Conservation (phyloP, 345 rosid species). For the Eucalyptus marginata region DNA sequence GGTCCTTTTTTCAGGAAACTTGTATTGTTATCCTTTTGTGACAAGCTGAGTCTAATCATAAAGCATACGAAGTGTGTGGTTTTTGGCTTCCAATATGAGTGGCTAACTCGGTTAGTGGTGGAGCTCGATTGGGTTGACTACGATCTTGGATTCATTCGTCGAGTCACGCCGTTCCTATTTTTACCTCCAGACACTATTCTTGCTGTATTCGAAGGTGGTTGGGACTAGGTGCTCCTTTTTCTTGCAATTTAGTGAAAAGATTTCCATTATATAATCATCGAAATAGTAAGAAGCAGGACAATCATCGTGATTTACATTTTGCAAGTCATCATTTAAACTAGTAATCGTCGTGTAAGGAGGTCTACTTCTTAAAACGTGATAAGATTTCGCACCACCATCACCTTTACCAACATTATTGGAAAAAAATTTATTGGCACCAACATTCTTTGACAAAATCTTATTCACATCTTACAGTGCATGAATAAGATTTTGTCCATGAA, state of each 20-base stretch:
- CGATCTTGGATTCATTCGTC: background rate
- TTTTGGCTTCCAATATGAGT: background rate
- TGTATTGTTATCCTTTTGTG: background rate
- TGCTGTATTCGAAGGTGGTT: background rate
- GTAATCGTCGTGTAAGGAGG: background rate
- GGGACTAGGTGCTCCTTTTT: background rate
- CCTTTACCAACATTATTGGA: background rate
- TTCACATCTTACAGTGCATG: background rate
- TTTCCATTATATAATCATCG: background rate
- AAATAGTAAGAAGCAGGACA: background rate
- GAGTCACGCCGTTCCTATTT: accelerated
- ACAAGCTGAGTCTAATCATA: background rate
- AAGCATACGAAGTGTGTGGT: background rate
- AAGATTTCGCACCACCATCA: background rate
- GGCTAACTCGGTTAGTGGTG: background rate
- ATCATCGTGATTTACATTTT: background rate
- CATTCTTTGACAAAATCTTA: background rate
- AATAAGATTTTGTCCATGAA: background rate
- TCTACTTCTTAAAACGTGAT: background rate
- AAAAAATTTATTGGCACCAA: accelerated
- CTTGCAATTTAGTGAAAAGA: background rate
- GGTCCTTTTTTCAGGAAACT: background rate
- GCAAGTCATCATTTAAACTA: background rate
- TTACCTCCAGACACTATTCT: background rate
- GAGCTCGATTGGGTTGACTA: background rate